Conservation (phyloP, 257 asterid genomes). For the Jasminum sambac region DNA sequence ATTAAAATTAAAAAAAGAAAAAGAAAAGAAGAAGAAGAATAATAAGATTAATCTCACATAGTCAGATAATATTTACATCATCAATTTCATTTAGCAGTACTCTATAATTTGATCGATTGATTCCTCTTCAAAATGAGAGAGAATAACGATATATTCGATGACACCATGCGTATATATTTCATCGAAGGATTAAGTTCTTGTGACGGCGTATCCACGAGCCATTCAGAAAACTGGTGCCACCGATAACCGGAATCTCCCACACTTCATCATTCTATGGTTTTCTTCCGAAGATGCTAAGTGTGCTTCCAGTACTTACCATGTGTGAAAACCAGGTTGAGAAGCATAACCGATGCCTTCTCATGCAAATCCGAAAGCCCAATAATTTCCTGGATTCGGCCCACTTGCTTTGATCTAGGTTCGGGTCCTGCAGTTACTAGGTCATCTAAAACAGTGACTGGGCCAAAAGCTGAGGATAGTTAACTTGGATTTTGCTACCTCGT, state of each 20-base stretch:
- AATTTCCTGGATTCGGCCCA: slow-evolving; percentile 41
- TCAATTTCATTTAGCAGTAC: background rate
- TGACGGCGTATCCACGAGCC: slow-evolving; percentile 31
- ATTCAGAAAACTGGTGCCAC: slow-evolving; percentile 36
- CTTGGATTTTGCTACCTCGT: slow-evolving; percentile 22
- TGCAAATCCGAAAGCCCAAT: slow-evolving; percentile 33
- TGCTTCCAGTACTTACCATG: slow-evolving; percentile 35
- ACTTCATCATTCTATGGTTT: background rate
- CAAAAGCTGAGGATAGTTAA: slow-evolving; percentile 28
- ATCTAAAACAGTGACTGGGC: slow-evolving; percentile 22
- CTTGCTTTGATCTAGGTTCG: slow-evolving; percentile 10
- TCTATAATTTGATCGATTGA: background rate
- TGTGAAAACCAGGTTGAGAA: slow-evolving; percentile 31
- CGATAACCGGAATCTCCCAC: slow-evolving; percentile 35
- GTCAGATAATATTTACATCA: background rate
- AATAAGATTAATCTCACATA: background rate
- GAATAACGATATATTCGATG: slow-evolving; percentile 11
- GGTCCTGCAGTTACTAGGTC: slow-evolving; percentile 30
- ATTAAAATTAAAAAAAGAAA: too few species aligned
- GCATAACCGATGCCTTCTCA: slow-evolving; percentile 26
- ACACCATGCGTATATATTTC: slow-evolving; percentile 19
- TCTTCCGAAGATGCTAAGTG: slow-evolving; percentile 34
- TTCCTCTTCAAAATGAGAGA: slow-evolving; percentile 16
- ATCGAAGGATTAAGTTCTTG: slow-evolving; percentile 12
- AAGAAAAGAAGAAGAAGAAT: too few species aligned